These are phyloP conservation scores for Aspergillus chevalieri DNA, from an alignment of 2,329 filamentous ascomycete genomes.

Conservation along the genomic window DNA sequence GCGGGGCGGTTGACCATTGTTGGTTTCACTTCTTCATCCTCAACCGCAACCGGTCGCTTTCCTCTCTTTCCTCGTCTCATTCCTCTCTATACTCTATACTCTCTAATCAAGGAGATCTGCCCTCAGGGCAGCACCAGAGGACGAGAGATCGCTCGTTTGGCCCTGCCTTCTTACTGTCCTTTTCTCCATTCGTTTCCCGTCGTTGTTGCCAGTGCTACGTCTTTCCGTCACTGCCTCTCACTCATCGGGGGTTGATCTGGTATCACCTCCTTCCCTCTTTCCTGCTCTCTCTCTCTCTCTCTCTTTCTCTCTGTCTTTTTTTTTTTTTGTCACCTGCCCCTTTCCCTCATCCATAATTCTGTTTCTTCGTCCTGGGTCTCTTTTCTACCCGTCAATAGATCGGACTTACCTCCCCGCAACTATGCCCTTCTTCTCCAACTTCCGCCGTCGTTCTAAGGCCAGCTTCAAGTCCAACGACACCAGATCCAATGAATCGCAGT, in stretches of 20 bases:
- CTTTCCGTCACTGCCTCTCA: neutral
- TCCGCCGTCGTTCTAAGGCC: constrained; percentile 69
- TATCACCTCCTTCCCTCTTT: neutral
- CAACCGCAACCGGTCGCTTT: constrained; percentile 31
- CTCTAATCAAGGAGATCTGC: neutral
- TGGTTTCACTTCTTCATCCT: constrained; percentile 15
- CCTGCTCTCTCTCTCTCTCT: neutral
- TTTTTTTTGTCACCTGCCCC: neutral
- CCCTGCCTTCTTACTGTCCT: neutral
- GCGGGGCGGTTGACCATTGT: constrained; percentile 11
- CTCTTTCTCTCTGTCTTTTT: neutral
- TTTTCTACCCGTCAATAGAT: neutral
- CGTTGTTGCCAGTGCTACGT: neutral
- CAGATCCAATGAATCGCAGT: constrained; percentile 35
- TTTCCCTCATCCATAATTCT: neutral
- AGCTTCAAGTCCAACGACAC: constrained; percentile 51
- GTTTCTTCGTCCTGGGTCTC: neutral
- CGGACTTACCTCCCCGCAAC: constrained; percentile 3
- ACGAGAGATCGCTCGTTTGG: too few relatives aligned
- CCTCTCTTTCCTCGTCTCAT: constrained; percentile 2
- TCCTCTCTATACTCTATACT: constrained; percentile 5
- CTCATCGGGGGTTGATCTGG: neutral
- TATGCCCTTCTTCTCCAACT: constrained; percentile 64
- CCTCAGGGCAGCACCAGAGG: too few relatives aligned
- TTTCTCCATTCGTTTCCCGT: constrained; percentile 1